Base-by-base conservation (phyloP, 2,329 filamentous ascomycete genomes). In the Whalleya microplaca region DNA sequence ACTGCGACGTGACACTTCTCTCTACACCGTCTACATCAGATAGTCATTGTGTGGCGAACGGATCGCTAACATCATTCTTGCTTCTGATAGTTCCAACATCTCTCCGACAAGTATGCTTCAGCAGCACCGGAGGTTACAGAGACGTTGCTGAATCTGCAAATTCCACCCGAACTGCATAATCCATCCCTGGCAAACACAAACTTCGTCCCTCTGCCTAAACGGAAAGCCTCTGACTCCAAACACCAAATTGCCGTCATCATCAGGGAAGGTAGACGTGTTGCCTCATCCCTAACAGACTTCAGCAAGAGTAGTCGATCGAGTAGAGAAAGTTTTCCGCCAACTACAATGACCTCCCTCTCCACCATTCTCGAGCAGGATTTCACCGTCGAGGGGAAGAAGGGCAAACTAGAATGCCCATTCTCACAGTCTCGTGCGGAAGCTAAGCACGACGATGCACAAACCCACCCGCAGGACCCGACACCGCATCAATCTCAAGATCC, bases 331-430 rank as follows among this genome's bases (percentile, higher is more conserved):
- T 67, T 73, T 40, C 80, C 80, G 18, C 76, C 75, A 45, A 76
- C 76, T 32, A 75, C 75, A 50, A 73, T 75, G 69, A 86, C 85
- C 18, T 83, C 86, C 59, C 79, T 84, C 71, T 86, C 86, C 51
- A 86, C 84, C 48, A 80, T 85, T 40, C 77, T 96, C 69, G 93
- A 96, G 76, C 89, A 90, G 75, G 93, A 97, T 74, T 97, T 96
- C 68, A 97, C 93, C 18, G 89, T 93, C 32, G 81, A 88, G 70
- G 93, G 93, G 68, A 85, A 85, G 65, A 91, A 89, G 66, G 91
- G 92, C 65, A 84, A 84, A 62, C 78, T 97, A 49, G 84, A 85
- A 64, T 97, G 93, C 75, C 93, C 93, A 0, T 96, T 96, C 73
- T 87, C 79, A 18, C 64, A 62, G 21, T 54, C 47, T 56, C 75